Evolutionary conservation across 768 basidiomycete species (phyloP), one percentile per base, ranked within the genome.

Genomic region (Fomitopsis pulvina): DNA sequence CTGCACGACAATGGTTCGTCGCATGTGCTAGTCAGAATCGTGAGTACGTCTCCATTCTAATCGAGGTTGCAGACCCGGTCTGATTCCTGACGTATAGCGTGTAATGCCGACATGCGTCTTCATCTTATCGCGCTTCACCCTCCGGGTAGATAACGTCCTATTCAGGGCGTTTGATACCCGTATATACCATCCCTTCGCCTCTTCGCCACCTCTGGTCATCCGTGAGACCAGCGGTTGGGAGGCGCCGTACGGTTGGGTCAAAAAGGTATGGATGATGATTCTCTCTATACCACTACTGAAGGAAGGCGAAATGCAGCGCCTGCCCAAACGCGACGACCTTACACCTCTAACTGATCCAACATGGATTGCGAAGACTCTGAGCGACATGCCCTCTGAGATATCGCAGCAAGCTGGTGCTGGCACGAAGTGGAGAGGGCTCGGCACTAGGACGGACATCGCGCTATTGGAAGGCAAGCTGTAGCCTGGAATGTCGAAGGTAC

Each of bases 41-140:
- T 97, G 63, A 67, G 90, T 77, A 20, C 30, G 38, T 49, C 30
- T 25, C 50, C 32, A 52, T 18, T 16, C 7, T 28, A 27, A 32
- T n/a, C 12, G 40, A 1, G 34, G 7, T 26, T 21, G n/a, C 32
- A 27, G 3, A 1, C 24, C 51, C 16, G 11, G 20, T 8, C 53
- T 47, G 9, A 22, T 11, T 32, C 41, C 9, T 26, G 9, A 25
- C 12, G 34, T 25, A 21, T 61, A 97, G 94, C 85, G 96, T 43
- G 94, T 99, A 38, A 99, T 98, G 94, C 92, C 94, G 2, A 85
- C 84, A 7, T 97, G 88, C 47, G 75, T 97, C 54, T 97, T 97
- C 68, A 79, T 97, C 55, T 81, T 99, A 8, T 74, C 82, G 1
- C 81, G 96, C 11, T 91, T 95, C 64, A 92, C 87, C n/a, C 75